These are phyloP conservation scores for Amylocarpus encephaloides DNA, from an alignment of 2,329 filamentous ascomycete genomes.

Conservation along the genomic window DNA sequence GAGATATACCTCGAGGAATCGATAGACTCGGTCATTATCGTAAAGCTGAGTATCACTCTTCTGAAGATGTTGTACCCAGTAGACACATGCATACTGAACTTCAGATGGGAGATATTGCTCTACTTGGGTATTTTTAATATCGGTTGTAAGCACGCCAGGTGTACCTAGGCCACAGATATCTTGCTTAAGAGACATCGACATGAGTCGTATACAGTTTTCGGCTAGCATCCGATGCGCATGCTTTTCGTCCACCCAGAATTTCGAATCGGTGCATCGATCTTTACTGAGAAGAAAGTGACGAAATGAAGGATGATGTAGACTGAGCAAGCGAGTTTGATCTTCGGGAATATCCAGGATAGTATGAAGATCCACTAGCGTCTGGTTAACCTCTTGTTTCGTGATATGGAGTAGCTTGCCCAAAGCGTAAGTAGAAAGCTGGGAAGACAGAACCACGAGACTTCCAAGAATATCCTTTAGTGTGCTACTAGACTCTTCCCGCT, in stretches of 20 bases:
- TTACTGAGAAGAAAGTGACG: slow-evolving; percentile 12
- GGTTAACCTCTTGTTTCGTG: neutral
- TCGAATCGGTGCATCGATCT: slow-evolving; percentile 7
- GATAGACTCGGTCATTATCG: too few species aligned
- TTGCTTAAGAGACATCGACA: slow-evolving; percentile 18
- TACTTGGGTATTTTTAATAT: slow-evolving; percentile 14
- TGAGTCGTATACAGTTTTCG: slow-evolving; percentile 22
- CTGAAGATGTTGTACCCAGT: too few species aligned
- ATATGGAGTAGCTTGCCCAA: slow-evolving; percentile 6
- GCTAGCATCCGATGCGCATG: slow-evolving; percentile 5
- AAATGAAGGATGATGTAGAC: slow-evolving; percentile 12
- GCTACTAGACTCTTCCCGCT: slow-evolving; percentile 7
- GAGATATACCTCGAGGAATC: too few species aligned
- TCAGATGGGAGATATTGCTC: too few species aligned
- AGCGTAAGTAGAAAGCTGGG: slow-evolving; percentile 8
- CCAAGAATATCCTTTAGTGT: slow-evolving; percentile 9
- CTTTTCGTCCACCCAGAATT: slow-evolving; percentile 11
- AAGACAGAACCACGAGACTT: slow-evolving; percentile 10
- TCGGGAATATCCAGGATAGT: slow-evolving; percentile 27
- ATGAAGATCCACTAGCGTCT: slow-evolving; percentile 16
- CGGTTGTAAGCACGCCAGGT: neutral
- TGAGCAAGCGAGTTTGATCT: slow-evolving; percentile 8
- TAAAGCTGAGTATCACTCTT: too few species aligned
- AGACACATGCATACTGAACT: too few species aligned
- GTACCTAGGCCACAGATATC: slow-evolving; percentile 11